phyloP scores from a whole-genome alignment of 1,284 basidiomycete species.

The Pterulicium gracile region DNA sequence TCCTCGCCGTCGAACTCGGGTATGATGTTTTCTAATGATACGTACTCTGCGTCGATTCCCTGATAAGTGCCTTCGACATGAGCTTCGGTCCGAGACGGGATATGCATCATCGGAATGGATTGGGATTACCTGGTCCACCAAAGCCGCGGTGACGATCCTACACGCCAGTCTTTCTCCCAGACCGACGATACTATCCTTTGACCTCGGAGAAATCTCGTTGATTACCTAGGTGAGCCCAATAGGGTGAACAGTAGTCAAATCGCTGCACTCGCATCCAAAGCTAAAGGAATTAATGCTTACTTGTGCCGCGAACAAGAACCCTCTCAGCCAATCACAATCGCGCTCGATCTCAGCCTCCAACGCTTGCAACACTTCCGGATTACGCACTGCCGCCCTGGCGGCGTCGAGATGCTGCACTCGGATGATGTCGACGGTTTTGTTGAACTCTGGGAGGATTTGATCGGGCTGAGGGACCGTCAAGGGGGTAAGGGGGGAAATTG shows the following conservation, averaged over 20 bases:
- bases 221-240: conserved; percentile 61
- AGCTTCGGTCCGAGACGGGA: neutral
- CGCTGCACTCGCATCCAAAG: conserved; percentile 11
- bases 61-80: conserved; percentile 20
- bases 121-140: conserved; percentile 78
- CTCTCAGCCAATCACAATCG: conserved; percentile 83
- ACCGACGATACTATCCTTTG: conserved; percentile 90
- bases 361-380: conserved; percentile 57
- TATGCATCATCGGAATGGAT: no score
- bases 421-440: conserved; percentile 80
- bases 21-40: conserved; percentile 85
- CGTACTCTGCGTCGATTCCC: conserved; percentile 92
- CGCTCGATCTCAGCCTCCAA: conserved; percentile 78
- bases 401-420: conserved; percentile 78
- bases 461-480: conserved; percentile 22
- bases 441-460: conserved; percentile 46
- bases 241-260: conserved; percentile 10
- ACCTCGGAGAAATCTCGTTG: conserved; percentile 91
- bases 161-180: conserved; percentile 89
- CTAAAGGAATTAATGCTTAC: conserved; percentile 34
- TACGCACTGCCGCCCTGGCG: conserved; percentile 54
- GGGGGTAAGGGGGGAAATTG: conserved; percentile 26
- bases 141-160: conserved; percentile 84
- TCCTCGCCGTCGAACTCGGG: conserved; percentile 47
- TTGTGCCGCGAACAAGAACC: conserved; percentile 86